Base-by-base conservation (phyloP, 345 rosid species). In the Triadica sebifera region DNA sequence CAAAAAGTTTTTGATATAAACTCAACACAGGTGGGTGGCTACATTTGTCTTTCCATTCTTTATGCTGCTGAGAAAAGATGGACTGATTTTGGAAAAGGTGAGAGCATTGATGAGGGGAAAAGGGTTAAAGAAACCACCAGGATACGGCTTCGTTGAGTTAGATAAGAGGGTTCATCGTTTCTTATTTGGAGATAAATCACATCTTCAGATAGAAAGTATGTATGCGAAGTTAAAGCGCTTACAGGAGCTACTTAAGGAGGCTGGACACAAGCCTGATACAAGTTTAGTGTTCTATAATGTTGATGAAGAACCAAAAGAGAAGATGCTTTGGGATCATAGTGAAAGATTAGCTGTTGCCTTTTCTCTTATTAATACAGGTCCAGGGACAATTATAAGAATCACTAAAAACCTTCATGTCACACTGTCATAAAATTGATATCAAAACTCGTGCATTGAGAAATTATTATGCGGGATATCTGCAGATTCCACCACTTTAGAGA, bases 41-140 rank as follows among this genome's bases (percentile, higher is more conserved):
- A 82, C 45, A 43, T 82, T 20, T 70, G 71, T 69, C 78, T 73
- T 69, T 82, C 76, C 38, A 73, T 78, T 46, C 70, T 76, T 34
- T 63, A 69, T 24, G 76, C 85, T 11, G 58, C 80, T 37, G 82
- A 76, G 29, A 79, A 76, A 34, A 73, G 80, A 65, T 79, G 82
- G 80, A 56, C 43, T 6, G 76, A 82, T 59, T n/a, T 73, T 65
- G 5, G 78, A 82, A 64, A 72, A 76, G 67, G 73, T 82, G 11
- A 75, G 84, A 24, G 69, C 51, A 39, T n/a, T 69, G 73, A 72
- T 69, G 75, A 59, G 80, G 60, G 46, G 59, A 22, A 73, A 51
- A 67, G 67, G 82, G 55, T 55, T 75, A 59, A 58, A 10, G 10
- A 73, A 79, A 60, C 73, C 34, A 46, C 73, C 70, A 0, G 85